A percentile compares a stretch with the other conserved stretches of the same genome.
phyloP scores from a whole-genome alignment of 2,329 filamentous ascomycete species.

The Seiridium cupressi region DNA sequence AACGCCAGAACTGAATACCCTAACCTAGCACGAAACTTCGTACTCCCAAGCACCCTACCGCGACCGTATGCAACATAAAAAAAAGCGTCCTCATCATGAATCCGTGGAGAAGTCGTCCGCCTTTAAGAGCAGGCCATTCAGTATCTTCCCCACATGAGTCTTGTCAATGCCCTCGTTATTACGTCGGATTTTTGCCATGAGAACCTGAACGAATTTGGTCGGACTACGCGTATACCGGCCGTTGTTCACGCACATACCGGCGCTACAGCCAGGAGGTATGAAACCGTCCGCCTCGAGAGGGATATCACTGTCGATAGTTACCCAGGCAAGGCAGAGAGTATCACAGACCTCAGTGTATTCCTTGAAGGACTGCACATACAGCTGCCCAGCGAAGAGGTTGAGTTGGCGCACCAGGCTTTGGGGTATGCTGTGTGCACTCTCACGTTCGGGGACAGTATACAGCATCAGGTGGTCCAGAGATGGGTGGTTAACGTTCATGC shows the following conservation, averaged over 20 bases:
- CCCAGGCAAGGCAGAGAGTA: neutral
- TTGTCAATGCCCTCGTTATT: slow-evolving; percentile 9
- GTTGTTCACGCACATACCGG: neutral
- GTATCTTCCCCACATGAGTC: slow-evolving; percentile 11
- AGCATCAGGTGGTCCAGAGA: slow-evolving; percentile 45
- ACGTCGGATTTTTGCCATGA: slow-evolving; percentile 10
- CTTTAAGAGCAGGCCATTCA: slow-evolving; percentile 7
- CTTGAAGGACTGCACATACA: slow-evolving; percentile 23
- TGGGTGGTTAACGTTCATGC: slow-evolving; percentile 32
- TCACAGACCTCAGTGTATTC: neutral
- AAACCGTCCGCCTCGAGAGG: neutral
- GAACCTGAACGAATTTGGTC: slow-evolving; percentile 3
- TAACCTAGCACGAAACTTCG: too few species aligned
- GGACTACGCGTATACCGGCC: slow-evolving; percentile 25
- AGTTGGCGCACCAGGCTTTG: slow-evolving; percentile 41
- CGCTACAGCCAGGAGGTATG: neutral
- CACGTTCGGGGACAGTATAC: slow-evolving; percentile 24
- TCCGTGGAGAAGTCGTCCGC: slow-evolving; percentile 4
- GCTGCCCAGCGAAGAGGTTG: slow-evolving; percentile 64
- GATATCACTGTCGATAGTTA: neutral
- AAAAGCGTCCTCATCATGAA: too few species aligned
- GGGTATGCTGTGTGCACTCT: slow-evolving; percentile 23
- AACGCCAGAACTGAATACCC: too few species aligned
- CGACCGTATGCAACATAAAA: too few species aligned
- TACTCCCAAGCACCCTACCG: too few species aligned